phyloP scores from a whole-genome alignment of 2,329 filamentous ascomycete species.

The Xylogone sp. region DNA sequence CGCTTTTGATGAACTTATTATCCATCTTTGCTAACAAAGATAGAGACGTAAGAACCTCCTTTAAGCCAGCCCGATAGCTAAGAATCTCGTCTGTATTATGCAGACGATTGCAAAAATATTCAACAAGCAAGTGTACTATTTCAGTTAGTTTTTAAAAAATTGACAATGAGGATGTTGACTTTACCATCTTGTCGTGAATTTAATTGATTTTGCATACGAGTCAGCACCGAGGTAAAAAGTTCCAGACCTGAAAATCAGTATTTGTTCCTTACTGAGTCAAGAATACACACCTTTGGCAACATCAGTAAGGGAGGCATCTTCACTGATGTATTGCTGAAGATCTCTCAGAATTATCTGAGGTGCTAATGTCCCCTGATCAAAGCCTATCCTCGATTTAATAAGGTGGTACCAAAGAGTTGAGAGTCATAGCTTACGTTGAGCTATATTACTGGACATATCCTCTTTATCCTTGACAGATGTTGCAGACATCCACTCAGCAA shows the following conservation, averaged over 20 bases:
- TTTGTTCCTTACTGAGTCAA: not conserved
- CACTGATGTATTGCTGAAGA: not conserved
- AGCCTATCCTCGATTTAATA: not conserved
- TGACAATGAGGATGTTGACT: not conserved
- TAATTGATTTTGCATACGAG: not conserved
- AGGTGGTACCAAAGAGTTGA: not conserved
- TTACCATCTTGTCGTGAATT: not conserved
- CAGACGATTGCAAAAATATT: constrained; percentile 15
- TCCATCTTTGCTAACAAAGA: constrained; percentile 7
- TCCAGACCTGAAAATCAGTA: not conserved
- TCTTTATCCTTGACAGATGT: not conserved
- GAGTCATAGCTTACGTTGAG: not conserved
- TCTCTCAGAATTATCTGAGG: not conserved
- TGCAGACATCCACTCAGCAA: not conserved
- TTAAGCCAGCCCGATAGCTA: constrained; percentile 16
- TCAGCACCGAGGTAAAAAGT: not conserved
- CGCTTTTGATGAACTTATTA: constrained; percentile 12
- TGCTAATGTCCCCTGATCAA: not conserved
- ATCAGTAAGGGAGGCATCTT: not conserved
- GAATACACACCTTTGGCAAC: not conserved
- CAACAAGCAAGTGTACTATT: constrained; percentile 9
- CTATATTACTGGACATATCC: not conserved
- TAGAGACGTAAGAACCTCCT: constrained; percentile 13
- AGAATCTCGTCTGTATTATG: constrained; percentile 5
- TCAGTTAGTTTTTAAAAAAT: not conserved